These are phyloP conservation scores for Dictyostelium intermedium DNA, from an alignment of 78 protist genomes.

Conservation along the genomic window DNA sequence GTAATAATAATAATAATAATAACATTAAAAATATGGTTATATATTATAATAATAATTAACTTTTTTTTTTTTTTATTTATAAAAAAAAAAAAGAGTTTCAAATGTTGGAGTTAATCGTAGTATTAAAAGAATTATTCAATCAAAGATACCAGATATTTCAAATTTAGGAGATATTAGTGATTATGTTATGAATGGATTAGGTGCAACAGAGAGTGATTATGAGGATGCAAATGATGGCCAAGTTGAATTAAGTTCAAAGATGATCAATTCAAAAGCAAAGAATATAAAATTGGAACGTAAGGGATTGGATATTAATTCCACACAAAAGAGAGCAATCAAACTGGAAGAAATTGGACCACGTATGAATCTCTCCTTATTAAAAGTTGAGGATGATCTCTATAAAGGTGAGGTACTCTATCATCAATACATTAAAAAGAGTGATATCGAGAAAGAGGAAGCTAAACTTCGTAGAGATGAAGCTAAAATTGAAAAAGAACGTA, in stretches of 20 bases:
- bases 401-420: slow-evolving; percentile 88
- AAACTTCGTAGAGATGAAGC: slow-evolving; percentile 1
- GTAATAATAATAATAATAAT: background rate
- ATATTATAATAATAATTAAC: too few species aligned
- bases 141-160: slow-evolving; percentile 55
- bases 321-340: slow-evolving; percentile 70
- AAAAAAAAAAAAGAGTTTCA: slow-evolving; percentile 27
- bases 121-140: slow-evolving; percentile 75
- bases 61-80: too few species aligned
- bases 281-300: slow-evolving; percentile 24
- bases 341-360: slow-evolving; percentile 92
- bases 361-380: slow-evolving; percentile 74
- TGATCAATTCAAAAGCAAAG: background rate
- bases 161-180: slow-evolving; percentile 80
- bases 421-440: slow-evolving; percentile 14
- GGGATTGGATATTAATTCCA: background rate
- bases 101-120: slow-evolving; percentile 79
- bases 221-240: slow-evolving; percentile 81
- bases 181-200: slow-evolving; percentile 45
- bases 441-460: slow-evolving; percentile 28
- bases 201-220: slow-evolving; percentile 75
- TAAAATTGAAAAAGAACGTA: slow-evolving; percentile 58
- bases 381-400: slow-evolving; percentile 87
- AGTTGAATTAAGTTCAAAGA: slow-evolving; percentile 31
- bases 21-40: too few species aligned